These are phyloP conservation scores for Rutstroemia sp. DNA, from an alignment of 2,329 filamentous ascomycete species.

Conservation along the genomic window DNA sequence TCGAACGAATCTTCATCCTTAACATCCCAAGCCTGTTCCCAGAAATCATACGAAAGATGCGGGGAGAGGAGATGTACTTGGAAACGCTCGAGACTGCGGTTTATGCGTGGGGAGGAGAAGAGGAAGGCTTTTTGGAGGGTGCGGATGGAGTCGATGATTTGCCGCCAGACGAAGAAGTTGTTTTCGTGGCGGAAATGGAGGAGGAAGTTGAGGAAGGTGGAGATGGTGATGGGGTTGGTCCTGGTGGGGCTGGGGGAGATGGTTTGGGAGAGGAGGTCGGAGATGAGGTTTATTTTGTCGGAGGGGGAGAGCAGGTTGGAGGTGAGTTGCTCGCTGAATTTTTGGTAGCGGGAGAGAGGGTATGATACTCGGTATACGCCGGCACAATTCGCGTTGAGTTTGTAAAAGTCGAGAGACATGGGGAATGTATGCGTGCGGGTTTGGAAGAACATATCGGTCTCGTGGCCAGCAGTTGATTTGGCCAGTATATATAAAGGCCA, in stretches of 20 bases:
- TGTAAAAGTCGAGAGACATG: conserved; percentile 52
- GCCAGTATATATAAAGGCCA: conserved; percentile 62
- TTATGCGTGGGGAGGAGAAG: conserved; percentile 10
- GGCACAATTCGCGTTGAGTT: conserved; percentile 63
- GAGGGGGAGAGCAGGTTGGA: conserved; percentile 53
- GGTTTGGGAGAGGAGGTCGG: conserved; percentile 58
- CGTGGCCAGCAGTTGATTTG: conserved; percentile 51
- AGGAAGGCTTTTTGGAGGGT: conserved; percentile 3
- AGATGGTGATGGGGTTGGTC: background rate
- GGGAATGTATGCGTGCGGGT: background rate
- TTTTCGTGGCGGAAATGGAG: conserved; percentile 12
- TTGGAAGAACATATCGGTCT: background rate
- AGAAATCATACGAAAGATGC: background rate
- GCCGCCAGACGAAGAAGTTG: conserved; percentile 12
- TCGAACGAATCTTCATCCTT: background rate
- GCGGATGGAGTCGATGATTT: conserved; percentile 3
- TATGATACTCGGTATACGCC: conserved; percentile 63
- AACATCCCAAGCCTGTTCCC: background rate
- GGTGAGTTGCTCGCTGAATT: conserved; percentile 42
- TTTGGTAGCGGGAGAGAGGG: conserved; percentile 51
- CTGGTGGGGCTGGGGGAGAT: background rate
- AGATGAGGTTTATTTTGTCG: conserved; percentile 63
- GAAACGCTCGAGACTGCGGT: conserved; percentile 4
- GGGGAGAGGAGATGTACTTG: background rate
- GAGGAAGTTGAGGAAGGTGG: conserved; percentile 11